These are phyloP conservation scores for Tremella yokohamensis DNA, from an alignment of 768 basidiomycete species.

Conservation along the genomic window DNA sequence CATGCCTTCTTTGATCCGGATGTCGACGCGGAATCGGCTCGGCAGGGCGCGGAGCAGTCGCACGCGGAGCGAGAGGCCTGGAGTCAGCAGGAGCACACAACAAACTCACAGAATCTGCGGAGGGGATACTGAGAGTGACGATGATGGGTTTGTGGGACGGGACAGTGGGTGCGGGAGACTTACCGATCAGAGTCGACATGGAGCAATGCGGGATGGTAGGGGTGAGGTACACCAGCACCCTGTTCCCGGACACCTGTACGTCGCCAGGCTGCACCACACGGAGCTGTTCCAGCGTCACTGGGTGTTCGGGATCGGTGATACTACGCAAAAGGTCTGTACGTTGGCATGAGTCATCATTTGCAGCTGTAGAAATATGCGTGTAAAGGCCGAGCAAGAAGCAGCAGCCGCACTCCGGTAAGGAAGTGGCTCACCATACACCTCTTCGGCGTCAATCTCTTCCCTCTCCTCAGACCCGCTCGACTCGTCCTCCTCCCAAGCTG, in stretches of 20 bases:
- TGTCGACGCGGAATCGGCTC: constrained; percentile 88
- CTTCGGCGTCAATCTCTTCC: constrained; percentile 74
- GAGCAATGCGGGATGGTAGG: constrained; percentile 97
- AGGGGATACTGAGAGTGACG: not conserved
- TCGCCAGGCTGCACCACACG: constrained; percentile 90
- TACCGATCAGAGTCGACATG: constrained; percentile 94
- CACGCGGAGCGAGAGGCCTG: constrained; percentile 94
- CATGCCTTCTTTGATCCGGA: constrained; percentile 85
- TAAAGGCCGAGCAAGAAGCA: not conserved
- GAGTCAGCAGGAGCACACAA: not conserved
- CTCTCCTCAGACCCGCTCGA: constrained; percentile 28
- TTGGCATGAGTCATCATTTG: not conserved
- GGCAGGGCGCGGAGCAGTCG: constrained; percentile 84
- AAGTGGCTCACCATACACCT: constrained; percentile 71
- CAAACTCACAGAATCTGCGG: not conserved
- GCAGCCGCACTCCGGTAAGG: no score
- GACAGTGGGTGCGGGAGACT: constrained; percentile 23
- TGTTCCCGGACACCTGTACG: constrained; percentile 61
- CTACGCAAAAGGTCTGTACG: constrained; percentile 76
- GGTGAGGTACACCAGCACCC: constrained; percentile 83
- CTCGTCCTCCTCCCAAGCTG: constrained; percentile 49
- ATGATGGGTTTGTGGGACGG: constrained; percentile 1
- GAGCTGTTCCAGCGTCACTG: constrained; percentile 84
- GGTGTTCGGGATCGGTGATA: constrained; percentile 94
- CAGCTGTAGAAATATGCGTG: not conserved